These are phyloP conservation scores for Blumeria hordei DNA, from an alignment of 2,329 filamentous ascomycete species.

Conservation along the genomic window DNA sequence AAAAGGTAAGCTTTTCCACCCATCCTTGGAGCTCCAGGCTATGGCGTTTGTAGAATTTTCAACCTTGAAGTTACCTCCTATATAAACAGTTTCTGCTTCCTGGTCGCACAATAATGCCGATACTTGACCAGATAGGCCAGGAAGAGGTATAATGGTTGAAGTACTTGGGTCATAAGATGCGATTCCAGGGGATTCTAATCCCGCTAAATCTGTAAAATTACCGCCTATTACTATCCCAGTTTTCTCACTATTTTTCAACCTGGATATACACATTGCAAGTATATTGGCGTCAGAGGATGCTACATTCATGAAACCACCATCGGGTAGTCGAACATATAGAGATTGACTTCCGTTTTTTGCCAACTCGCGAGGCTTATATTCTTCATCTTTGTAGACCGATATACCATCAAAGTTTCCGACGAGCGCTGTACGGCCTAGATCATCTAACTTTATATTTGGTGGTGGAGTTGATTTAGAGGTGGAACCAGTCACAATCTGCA, in stretches of 20 bases:
- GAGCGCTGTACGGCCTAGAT: conserved; percentile 62
- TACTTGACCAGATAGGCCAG: conserved; percentile 65
- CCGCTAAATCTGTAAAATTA: conserved; percentile 81
- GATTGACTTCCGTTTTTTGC: conserved; percentile 58
- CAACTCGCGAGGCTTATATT: conserved; percentile 45
- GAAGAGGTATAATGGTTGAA: conserved; percentile 43
- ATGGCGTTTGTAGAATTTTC: conserved; percentile 75
- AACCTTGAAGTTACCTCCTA: conserved; percentile 67
- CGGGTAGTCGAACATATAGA: conserved; percentile 59
- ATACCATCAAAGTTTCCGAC: conserved; percentile 79
- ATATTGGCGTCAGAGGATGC: conserved; percentile 65
- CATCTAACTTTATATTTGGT: conserved; percentile 49
- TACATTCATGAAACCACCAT: conserved; percentile 56
- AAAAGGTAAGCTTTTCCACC: conserved; percentile 68
- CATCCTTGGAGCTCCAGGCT: conserved; percentile 43
- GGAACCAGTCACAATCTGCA: conserved; percentile 24
- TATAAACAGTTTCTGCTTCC: conserved; percentile 55
- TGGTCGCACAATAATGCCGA: conserved; percentile 64
- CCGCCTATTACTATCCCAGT: conserved; percentile 68
- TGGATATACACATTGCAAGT: conserved; percentile 64
- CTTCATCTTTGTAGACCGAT: conserved; percentile 67
- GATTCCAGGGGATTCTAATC: conserved; percentile 49
- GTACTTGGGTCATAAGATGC: conserved; percentile 60
- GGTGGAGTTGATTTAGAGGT: conserved; percentile 37
- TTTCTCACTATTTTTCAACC: conserved; percentile 37